Conservation (phyloP, 2,329 filamentous ascomycete genomes). For the Zasmidium angulare region DNA sequence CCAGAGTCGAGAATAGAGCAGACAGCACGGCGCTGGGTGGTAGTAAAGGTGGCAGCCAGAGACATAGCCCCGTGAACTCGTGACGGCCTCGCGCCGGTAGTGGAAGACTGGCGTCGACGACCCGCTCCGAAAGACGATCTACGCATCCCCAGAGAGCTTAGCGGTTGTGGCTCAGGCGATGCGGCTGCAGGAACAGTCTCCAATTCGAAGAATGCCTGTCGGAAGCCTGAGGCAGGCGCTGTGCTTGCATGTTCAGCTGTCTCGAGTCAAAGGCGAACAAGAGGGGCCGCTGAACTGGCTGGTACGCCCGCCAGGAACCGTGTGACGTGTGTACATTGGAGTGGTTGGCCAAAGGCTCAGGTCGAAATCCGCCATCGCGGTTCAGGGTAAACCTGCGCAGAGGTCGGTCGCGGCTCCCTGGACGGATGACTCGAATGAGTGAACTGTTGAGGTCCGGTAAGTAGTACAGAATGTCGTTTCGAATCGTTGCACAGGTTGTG, state of each 20-base stretch:
- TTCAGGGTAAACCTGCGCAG: neutral
- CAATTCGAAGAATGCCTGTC: conserved; percentile 2
- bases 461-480: neutral
- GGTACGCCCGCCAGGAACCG: neutral
- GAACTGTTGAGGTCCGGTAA: neutral
- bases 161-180: conserved; percentile 6
- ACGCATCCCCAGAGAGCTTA: conserved; percentile 2
- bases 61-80: conserved; percentile 2
- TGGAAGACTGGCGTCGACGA: neutral
- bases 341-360: neutral
- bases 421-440: neutral
- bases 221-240: conserved; percentile 10
- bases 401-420: too few relatives aligned
- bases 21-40: neutral
- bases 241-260: conserved; percentile 13
- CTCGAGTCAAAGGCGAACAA: neutral
- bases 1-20: conserved; percentile 3
- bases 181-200: conserved; percentile 2
- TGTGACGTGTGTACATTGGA: neutral
- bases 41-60: neutral
- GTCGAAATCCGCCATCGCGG: conserved; percentile 1
- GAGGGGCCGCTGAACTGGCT: neutral
- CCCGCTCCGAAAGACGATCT: neutral
- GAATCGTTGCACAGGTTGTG: neutral
- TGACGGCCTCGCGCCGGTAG: conserved; percentile 16